Evolutionary conservation across 2,329 filamentous ascomycete species (phyloP), one percentile per base, ranked within the genome.

Genomic region (Colletotrichum abscissum): DNA sequence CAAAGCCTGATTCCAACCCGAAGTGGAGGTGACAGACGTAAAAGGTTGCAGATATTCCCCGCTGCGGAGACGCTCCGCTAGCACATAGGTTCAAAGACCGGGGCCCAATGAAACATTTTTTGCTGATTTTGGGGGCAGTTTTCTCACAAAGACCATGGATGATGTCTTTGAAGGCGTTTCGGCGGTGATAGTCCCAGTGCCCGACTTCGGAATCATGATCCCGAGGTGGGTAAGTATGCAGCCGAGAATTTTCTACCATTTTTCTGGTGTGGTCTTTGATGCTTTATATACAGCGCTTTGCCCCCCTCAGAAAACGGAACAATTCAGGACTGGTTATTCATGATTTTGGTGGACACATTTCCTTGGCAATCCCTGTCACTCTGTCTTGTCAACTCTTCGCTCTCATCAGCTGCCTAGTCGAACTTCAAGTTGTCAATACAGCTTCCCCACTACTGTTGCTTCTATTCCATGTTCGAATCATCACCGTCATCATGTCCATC

Each of bases 1-100:
- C 67, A 30, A 66, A 49, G 67, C 71, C 71, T 66, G 71, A 73
- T 73, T 66, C 42, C 60, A 42, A 71, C 67, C 71, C 55, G 62
- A 73, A 62, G 67, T 73, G 71, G 71, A 71, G 67, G 55, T 64
- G 33, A 38, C 16, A 52, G 70, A 69, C 67, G 67, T 33, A 33
- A 69, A 38, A 35, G 60, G 70, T 65, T 59, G 70, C 55, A 70
- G 58, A 35, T 73, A 38, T 38, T 60, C 65, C 59, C 65, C 52
- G 69, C 69, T 69, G 69, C 69, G 69, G 69, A 63, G 69, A 38
- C 38, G 24, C 65, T 72, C 65, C 65, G 69, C 65, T 59, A 24
- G 26, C 55, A 59, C 26, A 67, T 6, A 19, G 30, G 38, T 49
- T 8, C 22, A 28, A 28, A 60, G 30, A 57, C 9, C 16, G 33